These are phyloP conservation scores for Neurospora sp. DNA, from an alignment of 495 filamentous ascomycete species.

Conservation along the genomic window DNA sequence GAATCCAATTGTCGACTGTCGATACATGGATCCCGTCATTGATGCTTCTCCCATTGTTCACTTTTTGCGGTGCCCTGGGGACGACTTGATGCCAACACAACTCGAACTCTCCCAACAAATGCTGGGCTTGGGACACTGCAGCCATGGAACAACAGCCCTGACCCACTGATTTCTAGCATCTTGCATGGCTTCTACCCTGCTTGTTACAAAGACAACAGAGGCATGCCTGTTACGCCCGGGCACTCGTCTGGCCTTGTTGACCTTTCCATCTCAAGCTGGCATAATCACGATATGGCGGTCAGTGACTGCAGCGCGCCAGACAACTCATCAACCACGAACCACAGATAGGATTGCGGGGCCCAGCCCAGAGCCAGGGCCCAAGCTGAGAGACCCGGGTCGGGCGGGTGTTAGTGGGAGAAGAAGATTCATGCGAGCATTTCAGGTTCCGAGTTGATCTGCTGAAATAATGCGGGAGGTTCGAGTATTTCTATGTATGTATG, in stretches of 20 bases:
- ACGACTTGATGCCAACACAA: background rate
- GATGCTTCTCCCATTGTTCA: background rate
- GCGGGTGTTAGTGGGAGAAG: background rate
- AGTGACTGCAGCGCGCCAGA: conserved; percentile 5
- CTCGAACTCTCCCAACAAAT: background rate
- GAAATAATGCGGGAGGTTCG: background rate
- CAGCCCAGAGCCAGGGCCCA: background rate
- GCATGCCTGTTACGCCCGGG: background rate
- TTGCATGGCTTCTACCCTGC: conserved; percentile 6
- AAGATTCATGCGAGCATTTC: background rate
- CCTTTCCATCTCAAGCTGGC: background rate
- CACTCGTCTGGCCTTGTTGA: background rate
- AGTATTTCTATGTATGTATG: background rate
- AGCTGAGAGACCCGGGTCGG: background rate
- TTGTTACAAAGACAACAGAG: background rate
- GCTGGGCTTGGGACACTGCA: conserved; percentile 10
- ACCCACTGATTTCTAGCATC: conserved; percentile 6
- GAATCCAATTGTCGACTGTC: background rate
- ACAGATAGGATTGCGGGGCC: background rate
- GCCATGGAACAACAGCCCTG: conserved; percentile 9
- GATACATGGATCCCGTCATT: background rate
- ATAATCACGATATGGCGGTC: conserved; percentile 14
- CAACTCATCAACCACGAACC: background rate
- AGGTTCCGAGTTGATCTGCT: background rate
- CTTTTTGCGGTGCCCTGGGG: background rate